Percentiles rank a stretch among this genome's conserved stretches.
phyloP scores from a whole-genome alignment of 805 yeast species.

The Sugiyamaella boreocaroliniensis region DNA sequence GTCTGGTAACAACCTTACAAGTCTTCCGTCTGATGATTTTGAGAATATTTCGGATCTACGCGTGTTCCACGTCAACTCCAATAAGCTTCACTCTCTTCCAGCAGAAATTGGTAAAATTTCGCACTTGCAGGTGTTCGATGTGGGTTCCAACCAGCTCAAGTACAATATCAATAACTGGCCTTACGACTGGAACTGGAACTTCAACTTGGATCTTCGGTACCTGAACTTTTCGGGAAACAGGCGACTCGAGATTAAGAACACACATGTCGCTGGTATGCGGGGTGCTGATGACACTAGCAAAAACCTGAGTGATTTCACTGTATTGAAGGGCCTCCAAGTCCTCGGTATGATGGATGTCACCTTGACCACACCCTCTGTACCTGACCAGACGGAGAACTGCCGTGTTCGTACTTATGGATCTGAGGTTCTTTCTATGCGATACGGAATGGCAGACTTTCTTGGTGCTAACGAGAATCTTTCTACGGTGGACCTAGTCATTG shows the following conservation, averaged over 20 bases:
- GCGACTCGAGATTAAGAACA: constrained; percentile 78
- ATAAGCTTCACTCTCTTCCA: constrained; percentile 79
- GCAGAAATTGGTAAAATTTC: constrained; percentile 71
- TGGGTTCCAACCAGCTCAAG: constrained; percentile 82
- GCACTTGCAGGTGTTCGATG: constrained; percentile 68
- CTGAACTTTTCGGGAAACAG: constrained; percentile 90
- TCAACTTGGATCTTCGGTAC: constrained; percentile 66
- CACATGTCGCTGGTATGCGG: constrained; percentile 33
- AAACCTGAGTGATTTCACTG: constrained; percentile 57
- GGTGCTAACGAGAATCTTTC: constrained; percentile 59
- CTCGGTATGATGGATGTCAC: constrained; percentile 95
- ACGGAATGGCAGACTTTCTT: constrained; percentile 86
- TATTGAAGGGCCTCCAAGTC: constrained; percentile 60
- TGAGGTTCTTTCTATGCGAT: constrained; percentile 62
- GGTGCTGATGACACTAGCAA: constrained; percentile 18
- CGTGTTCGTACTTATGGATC: constrained; percentile 90
- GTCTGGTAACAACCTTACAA: constrained; percentile 75
- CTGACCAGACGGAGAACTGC: constrained; percentile 75
- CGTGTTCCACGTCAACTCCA: constrained; percentile 68
- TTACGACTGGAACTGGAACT: constrained; percentile 97
- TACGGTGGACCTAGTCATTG: constrained; percentile 78
- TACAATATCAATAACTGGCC: constrained; percentile 92
- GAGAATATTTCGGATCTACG: constrained; percentile 52
- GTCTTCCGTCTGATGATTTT: constrained; percentile 82
- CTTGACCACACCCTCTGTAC: constrained; percentile 76